Evolutionary conservation across 352 stramenopile genomes (phyloP), one percentile per base, ranked within the genome.

Genomic region (Globisporangium cylindrosporum): DNA sequence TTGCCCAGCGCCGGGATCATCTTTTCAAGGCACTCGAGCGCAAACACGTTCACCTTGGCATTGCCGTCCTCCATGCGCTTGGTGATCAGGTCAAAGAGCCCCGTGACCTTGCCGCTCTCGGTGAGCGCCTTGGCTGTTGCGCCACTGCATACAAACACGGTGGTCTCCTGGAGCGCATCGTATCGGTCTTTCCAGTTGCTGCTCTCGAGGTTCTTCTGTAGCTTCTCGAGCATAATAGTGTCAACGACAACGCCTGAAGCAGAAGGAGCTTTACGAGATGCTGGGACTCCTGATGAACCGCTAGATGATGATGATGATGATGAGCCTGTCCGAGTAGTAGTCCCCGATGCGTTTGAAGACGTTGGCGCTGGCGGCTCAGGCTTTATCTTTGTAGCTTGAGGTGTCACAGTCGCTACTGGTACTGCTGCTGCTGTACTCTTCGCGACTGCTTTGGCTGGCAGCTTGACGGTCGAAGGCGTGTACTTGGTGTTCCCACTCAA

Each of bases 101-200:
- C 57, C 0, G 89, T 63, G 49, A 92, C 64, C n/a, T 84, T 81
- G 6, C 79, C 73, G 24, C 62, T 88, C n/a, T 81, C 71, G 1
- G 59, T 73, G 7, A 87, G 68, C 2, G 59, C 41, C 41, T 49
- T 49, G 15, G 41, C 69, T 0, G 41, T 15, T 9, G 69, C 68
- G 0, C 61, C 22, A 2, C 38, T 61, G 29, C 76, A 60, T 15
- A 90, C 61, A 27, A 91, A 88, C 0, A 77, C 59, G 0, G 69
- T 80, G 0, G 70, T 62, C 14, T 86, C 78, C 7, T 71, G 70
- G 0, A 95, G 65, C 4, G 83, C 85, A 6, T 93, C 81, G 25
- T 86, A 87, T 0, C 87, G 84, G 54, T 92, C 85, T 72, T 91
- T 92, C 87, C 85, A 94, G 65, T 92, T 92, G 68, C 68, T 84